Base-by-base conservation (phyloP, 345 rosid genomes). In the Linum trigynum region DNA sequence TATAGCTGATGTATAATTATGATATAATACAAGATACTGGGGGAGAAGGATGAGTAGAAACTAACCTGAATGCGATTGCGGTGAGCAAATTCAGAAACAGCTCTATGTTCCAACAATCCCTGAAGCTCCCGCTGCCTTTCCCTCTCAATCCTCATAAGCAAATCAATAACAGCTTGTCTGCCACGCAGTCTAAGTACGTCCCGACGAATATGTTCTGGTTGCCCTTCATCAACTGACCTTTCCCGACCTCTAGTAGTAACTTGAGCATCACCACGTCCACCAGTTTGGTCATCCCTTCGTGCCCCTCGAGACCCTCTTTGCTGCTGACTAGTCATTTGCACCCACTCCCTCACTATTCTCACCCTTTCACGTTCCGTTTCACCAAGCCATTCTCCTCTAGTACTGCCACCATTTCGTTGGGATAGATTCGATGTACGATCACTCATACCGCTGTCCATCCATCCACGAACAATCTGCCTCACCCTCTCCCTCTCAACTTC, bases 331-430 rank as follows among this genome's bases (percentile, higher is more conserved):
- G 95, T 81, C 97, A 80, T 84, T 78, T 91, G 97, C 80, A 91
- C 89, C 99, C 91, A 86, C 75, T 94, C 95, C 77, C 97, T 83
- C 60, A 91, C 92, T 83, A 87, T 78, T 80, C 99, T 89, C 69
- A 91, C 99, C 77, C 99, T 89, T 76, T 91, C 97, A 0, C 99
- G 88, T 77, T 95, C 99, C 37, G 85, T 91, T 80, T 95, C 97
- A 63, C 95, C 99, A 67, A 95, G 89, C 96, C 91, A 95, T 70
- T 95, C 99, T 14, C 80, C 86, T 82, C 96, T 81, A 5, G 89
- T 77, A 65, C 77, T 87, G 60, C 81, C 81, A 60, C 81, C 81
- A 36, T 74, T 84, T 75, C 86, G 78, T 63, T 77, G 96, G 39
- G 88, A 69, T 12, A 77, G 78, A 75, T 75, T 89, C 15, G 91